A percentile compares a stretch with the other conserved stretches of the same genome.
phyloP scores from a whole-genome alignment of 108 stramenopile species.

The Ochromonas danica region DNA sequence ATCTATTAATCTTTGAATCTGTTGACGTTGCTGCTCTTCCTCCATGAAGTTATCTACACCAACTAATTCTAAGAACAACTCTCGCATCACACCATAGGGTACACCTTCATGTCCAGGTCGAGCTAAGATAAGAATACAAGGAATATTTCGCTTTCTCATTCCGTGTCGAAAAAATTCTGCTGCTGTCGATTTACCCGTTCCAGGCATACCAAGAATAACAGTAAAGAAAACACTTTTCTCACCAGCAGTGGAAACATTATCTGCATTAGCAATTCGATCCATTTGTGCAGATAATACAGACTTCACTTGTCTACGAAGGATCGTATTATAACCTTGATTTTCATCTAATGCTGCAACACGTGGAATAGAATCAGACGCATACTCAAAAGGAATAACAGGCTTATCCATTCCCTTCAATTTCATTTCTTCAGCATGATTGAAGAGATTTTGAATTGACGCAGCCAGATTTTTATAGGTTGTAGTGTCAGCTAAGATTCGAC shows the following conservation, averaged over 20 bases:
- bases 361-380: neutral
- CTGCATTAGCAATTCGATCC: neutral
- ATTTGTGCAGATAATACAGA: neutral
- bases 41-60: constrained; percentile 18
- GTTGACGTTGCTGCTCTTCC: constrained; percentile 2
- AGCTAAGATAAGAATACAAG: neutral
- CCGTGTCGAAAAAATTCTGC: neutral
- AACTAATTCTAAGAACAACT: constrained; percentile 12
- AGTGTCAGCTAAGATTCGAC: neutral
- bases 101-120: constrained; percentile 27
- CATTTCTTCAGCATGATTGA: neutral
- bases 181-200: constrained; percentile 24
- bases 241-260: neutral
- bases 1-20: neutral
- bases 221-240: neutral
- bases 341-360: neutral
- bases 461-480: neutral
- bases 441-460: neutral
- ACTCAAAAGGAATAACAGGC: constrained; percentile 1
- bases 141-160: neutral
- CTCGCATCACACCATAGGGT: constrained; percentile 18
- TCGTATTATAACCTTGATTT: neutral
- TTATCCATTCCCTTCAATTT: constrained; percentile 3
- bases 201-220: constrained; percentile 3
- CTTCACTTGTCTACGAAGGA: neutral